Percentiles rank a stretch among this genome's conserved stretches.
Evolutionary conservation across 257 asterid species (phyloP).

Genomic region (Knoxia roxburghii): DNA sequence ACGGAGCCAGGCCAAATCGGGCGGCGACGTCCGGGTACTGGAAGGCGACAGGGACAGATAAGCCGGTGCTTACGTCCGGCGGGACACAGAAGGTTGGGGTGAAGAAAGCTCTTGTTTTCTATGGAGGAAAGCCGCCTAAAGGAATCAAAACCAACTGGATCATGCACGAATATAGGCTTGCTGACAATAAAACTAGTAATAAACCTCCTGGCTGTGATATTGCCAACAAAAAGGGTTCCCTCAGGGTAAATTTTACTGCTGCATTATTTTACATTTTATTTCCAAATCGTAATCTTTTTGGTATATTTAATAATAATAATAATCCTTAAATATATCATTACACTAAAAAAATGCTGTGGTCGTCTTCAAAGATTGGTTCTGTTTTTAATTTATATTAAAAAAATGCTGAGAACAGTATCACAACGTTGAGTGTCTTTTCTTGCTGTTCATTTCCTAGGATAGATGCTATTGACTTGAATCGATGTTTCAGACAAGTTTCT

Average conservation of each 20-base stretch:
- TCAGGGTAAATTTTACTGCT: constrained; percentile 42
- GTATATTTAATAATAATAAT: not conserved
- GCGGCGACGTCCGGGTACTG: constrained; percentile 54
- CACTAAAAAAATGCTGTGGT: no score
- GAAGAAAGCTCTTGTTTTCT: constrained; percentile 46
- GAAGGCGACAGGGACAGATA: constrained; percentile 59
- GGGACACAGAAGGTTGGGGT: constrained; percentile 51
- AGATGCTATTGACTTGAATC: not conserved
- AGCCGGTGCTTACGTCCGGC: constrained; percentile 46
- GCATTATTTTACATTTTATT: not conserved
- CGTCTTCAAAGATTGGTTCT: no score
- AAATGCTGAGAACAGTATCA: no score
- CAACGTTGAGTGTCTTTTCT: constrained; percentile 11
- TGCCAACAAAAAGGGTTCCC: constrained; percentile 50
- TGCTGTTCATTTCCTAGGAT: not conserved
- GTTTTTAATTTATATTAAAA: no score
- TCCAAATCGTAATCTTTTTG: no score
- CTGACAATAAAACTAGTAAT: constrained; percentile 29
- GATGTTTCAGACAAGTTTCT: not conserved
- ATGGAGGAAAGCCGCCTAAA: constrained; percentile 50
- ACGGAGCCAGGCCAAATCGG: constrained; percentile 47
- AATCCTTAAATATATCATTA: no score
- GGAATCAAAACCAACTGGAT: constrained; percentile 47
- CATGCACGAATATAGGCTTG: constrained; percentile 46
- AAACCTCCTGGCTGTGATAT: constrained; percentile 38